Conservation (phyloP, 306 rosid species). For the Abrus pulchellus region DNA sequence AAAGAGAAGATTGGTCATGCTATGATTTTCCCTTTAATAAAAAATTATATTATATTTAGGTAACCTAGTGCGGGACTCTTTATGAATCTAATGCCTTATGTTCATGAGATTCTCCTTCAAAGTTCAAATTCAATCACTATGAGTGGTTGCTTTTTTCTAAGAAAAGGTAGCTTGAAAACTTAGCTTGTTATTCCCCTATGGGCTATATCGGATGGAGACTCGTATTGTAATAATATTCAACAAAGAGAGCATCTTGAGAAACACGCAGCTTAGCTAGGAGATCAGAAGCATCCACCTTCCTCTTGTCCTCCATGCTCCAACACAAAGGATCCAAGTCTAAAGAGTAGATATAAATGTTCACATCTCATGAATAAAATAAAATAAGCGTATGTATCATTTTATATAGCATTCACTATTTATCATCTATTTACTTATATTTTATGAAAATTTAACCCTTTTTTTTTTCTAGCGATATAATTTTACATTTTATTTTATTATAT, state of each 20-base stretch:
- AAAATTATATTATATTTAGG: too few species aligned
- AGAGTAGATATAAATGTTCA: not conserved
- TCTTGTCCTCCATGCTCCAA: not conserved
- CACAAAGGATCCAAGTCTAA: not conserved
- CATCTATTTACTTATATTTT: too few species aligned
- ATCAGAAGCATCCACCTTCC: not conserved
- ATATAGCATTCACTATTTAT: not conserved
- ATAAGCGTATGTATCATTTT: not conserved
- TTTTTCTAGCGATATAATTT: too few species aligned
- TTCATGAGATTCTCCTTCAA: not conserved
- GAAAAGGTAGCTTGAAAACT: not conserved
- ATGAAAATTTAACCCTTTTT: too few species aligned
- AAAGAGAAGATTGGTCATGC: too few species aligned
- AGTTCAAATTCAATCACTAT: not conserved
- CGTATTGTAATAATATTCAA: not conserved
- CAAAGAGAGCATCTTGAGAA: conserved; percentile 19
- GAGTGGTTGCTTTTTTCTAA: not conserved
- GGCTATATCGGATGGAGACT: too few species aligned
- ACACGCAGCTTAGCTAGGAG: not conserved
- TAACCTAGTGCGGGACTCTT: not conserved
- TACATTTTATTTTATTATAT: too few species aligned
- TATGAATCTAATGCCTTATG: not conserved
- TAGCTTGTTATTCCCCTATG: too few species aligned
- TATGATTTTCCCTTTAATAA: too few species aligned
- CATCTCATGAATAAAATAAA: not conserved